Evolutionary conservation across 2,329 filamentous ascomycete species (phyloP).

Genomic region (Fusarium chuoi): DNA sequence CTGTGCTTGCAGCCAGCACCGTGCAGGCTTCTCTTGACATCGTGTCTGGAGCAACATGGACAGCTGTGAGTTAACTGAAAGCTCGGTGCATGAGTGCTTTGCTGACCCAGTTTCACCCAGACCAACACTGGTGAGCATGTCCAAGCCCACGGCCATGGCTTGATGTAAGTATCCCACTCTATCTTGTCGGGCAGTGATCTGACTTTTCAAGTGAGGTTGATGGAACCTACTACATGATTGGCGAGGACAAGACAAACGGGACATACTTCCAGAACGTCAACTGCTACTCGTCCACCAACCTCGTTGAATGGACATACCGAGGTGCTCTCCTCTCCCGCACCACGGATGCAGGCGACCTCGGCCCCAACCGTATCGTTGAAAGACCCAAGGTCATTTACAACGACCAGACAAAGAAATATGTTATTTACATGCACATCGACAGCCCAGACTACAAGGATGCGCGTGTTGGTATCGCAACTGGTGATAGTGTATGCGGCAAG

Average conservation of each 20-base stretch:
- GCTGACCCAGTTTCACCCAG: conserved; percentile 16
- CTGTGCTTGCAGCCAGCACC: conserved; percentile 6
- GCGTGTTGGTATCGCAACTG: conserved; percentile 71
- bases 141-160: conserved; percentile 73
- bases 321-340: conserved; percentile 67
- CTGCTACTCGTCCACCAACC: conserved; percentile 71
- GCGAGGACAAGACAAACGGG: conserved; percentile 75
- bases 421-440: conserved; percentile 78
- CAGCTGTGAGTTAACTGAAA: conserved; percentile 47
- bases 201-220: conserved; percentile 49
- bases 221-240: conserved; percentile 72
- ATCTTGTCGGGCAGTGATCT: fast-evolving
- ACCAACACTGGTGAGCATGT: conserved; percentile 64
- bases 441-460: conserved; percentile 69
- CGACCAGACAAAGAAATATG: conserved; percentile 69
- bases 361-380: conserved; percentile 71
- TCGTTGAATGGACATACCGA: conserved; percentile 72
- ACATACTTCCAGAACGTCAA: conserved; percentile 71
- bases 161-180: conserved; percentile 56
- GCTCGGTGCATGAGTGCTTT: fast-evolving
- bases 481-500: conserved; percentile 67
- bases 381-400: conserved; percentile 77
- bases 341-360: conserved; percentile 60
- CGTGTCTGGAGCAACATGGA: conserved; percentile 59
- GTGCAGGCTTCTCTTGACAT: conserved; percentile 46